These are phyloP conservation scores for Fusarium denticulatum DNA, from an alignment of 2,329 filamentous ascomycete species.

Conservation along the genomic window DNA sequence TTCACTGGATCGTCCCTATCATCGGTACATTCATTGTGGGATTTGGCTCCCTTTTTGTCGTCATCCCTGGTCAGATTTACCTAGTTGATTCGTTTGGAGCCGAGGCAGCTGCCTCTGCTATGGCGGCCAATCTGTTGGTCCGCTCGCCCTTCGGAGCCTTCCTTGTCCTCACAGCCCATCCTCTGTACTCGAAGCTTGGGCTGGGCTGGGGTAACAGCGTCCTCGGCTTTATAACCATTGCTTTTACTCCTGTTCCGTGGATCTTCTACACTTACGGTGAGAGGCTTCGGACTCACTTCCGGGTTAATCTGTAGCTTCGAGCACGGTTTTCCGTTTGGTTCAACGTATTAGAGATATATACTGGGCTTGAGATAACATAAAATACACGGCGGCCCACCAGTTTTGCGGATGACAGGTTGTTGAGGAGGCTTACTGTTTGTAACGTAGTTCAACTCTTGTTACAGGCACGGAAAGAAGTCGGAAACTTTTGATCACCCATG, in stretches of 20 bases:
- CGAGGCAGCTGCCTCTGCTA: slow-evolving; percentile 38
- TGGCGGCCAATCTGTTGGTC: slow-evolving; percentile 37
- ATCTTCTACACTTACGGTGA: slow-evolving; percentile 30
- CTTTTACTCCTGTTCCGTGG: slow-evolving; percentile 28
- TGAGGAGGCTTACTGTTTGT: background rate
- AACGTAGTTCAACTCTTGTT: no score
- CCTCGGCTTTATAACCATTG: slow-evolving; percentile 22
- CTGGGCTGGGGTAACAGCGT: slow-evolving; percentile 35
- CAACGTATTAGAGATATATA: no score
- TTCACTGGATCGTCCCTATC: slow-evolving; percentile 68
- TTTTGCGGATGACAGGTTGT: background rate
- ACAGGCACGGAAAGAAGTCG: no score
- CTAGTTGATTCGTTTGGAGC: slow-evolving; percentile 40
- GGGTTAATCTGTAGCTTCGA: slow-evolving; percentile 3
- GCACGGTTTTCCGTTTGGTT: background rate
- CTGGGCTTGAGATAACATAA: fast-evolving
- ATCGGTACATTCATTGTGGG: slow-evolving; percentile 64
- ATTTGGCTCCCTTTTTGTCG: slow-evolving; percentile 51
- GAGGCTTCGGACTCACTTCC: slow-evolving; percentile 17
- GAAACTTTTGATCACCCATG: no score
- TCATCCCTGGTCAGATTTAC: slow-evolving; percentile 44
- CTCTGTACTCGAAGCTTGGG: slow-evolving; percentile 15
- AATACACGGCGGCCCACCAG: no score
- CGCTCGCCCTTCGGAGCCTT: slow-evolving; percentile 48
- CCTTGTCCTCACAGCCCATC: slow-evolving; percentile 11